phyloP scores from a whole-genome alignment of 129 eudicot genomes.

The Saussurea involucrata region DNA sequence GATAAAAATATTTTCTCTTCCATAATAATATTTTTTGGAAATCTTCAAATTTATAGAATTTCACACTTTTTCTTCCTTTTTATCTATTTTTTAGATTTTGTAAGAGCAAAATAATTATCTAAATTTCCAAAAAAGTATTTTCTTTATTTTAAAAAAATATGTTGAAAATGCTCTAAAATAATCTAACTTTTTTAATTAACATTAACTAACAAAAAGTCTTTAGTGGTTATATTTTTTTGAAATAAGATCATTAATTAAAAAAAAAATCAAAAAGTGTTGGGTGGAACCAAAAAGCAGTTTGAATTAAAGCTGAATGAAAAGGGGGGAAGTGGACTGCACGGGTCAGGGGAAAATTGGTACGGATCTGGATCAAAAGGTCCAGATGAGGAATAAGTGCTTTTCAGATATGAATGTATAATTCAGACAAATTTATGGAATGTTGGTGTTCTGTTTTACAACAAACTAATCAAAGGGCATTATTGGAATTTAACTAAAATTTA shows the following conservation, averaged over 20 bases:
- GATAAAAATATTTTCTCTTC: too few species aligned
- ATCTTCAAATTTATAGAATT: too few species aligned
- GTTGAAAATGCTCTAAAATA: too few species aligned
- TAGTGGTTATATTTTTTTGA: not conserved
- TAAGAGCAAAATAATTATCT: too few species aligned
- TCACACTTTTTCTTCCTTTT: too few species aligned
- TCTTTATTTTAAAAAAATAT: not conserved
- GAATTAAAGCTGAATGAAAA: slow-evolving; percentile 22
- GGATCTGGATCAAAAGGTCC: slow-evolving; percentile 19
- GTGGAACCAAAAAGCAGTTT: slow-evolving; percentile 6
- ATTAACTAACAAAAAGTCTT: not conserved
- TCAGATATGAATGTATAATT: slow-evolving; percentile 2
- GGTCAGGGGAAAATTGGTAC: slow-evolving; percentile 24
- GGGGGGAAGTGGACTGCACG: slow-evolving; percentile 13
- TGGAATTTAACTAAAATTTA: not conserved
- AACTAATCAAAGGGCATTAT: not conserved
- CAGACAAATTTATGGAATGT: slow-evolving; percentile 24
- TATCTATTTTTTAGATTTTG: too few species aligned
- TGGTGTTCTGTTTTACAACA: slow-evolving; percentile 16
- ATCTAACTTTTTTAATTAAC: not conserved
- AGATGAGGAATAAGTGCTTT: slow-evolving; percentile 3
- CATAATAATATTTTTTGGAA: too few species aligned
- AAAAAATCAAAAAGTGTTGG: not conserved
- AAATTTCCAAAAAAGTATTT: not conserved
- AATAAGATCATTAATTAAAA: not conserved